Conservation (phyloP, 768 basidiomycete genomes). For the Cystoderma amianthinum region DNA sequence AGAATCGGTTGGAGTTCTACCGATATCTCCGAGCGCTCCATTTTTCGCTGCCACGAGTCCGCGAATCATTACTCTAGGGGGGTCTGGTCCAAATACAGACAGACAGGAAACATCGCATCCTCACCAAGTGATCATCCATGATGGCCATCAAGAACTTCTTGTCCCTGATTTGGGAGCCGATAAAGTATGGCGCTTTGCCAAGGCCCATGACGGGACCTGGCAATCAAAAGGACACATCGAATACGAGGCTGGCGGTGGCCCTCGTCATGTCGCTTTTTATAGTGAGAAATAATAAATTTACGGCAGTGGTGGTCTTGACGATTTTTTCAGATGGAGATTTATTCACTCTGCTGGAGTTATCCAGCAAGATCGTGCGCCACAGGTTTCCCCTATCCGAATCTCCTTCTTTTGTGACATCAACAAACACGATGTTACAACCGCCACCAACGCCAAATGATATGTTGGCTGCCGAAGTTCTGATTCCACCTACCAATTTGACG, state of each 20-base stretch:
- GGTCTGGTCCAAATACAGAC: constrained; percentile 54
- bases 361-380: constrained; percentile 51
- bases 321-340: constrained; percentile 43
- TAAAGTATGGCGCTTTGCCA: constrained; percentile 49
- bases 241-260: constrained; percentile 54
- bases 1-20: constrained; percentile 50
- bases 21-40: constrained; percentile 42
- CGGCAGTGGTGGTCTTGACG: background rate
- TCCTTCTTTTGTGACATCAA: constrained; percentile 35
- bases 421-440: constrained; percentile 40
- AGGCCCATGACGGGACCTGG: constrained; percentile 39
- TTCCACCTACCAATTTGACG: constrained; percentile 43
- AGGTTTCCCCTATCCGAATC: constrained; percentile 33
- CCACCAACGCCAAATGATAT: constrained; percentile 38
- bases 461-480: constrained; percentile 65
- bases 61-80: constrained; percentile 34
- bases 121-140: constrained; percentile 58
- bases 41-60: constrained; percentile 29
- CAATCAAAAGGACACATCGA: constrained; percentile 37
- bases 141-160: constrained; percentile 48
- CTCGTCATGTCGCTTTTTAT: constrained; percentile 60
- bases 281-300: constrained; percentile 31
- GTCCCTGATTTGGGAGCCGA: constrained; percentile 77
- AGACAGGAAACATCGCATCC: constrained; percentile 74
- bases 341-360: constrained; percentile 66